Base-by-base conservation (phyloP, 2,329 filamentous ascomycete genomes). In the Fusarium sp. region DNA sequence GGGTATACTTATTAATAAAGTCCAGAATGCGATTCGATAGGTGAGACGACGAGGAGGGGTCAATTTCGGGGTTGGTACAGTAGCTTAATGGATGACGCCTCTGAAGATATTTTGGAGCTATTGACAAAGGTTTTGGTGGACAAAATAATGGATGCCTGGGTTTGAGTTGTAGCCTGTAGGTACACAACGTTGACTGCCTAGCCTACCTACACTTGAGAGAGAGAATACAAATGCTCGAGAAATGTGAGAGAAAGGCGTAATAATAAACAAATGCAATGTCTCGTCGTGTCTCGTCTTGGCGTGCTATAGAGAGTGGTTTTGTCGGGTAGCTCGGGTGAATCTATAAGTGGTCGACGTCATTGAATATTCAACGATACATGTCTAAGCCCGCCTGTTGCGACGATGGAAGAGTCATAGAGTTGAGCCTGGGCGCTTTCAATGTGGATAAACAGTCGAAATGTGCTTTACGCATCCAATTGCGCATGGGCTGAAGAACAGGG, bases 321-420 rank as follows among this genome's bases (percentile, higher is more conserved):
- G 50, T 44, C 63, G 58, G 65, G 19, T 54, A 46, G 45, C 32
- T 67, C 63, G 65, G 64, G 37, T 50, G 45, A 45, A 35, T 54
- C 46, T 67, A 48, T 60, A 56, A 63, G 37, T 62, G 64, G 50
- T 69, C 62, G 62, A 70, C 66, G 66, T 69, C 66, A 70, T 69
- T 69, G 66, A 70, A 51, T 57, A 52, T 64, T 32, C 52, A 62
- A 55, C 44, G 49, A 67, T 63, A 37, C 52, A 51, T 63, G 37
- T 67, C 46, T 52, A 60, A 49, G 48, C 45, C 65, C 69, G 47
- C 50, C 62, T 40, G 54, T 50, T 59, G 62, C 53, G 63, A 67
- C 44, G 48, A 63, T 63, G 43, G 35, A 56, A 50, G 51, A 58
- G 62, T 65, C 66, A 68, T 69, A 51, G 56, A 67, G 57, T 53